Evolutionary conservation across 148 eudicot genomes (phyloP).

Genomic region (Nepenthes gracilis): DNA sequence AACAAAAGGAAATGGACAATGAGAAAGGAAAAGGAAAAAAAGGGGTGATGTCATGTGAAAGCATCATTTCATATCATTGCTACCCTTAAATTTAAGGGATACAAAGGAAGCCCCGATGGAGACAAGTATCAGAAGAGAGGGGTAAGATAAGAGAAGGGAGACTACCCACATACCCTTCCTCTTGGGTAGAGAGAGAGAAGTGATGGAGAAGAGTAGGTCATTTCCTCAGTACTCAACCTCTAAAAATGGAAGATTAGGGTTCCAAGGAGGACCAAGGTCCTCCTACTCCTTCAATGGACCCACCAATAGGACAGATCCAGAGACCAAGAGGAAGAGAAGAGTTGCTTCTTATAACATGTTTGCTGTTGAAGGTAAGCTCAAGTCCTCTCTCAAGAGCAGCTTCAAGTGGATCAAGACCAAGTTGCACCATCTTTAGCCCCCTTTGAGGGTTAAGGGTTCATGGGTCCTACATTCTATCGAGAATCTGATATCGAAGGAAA

Average conservation of each 20-base stretch:
- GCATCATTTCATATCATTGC: no score
- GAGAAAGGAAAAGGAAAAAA: no score
- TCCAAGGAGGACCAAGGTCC: slow-evolving; percentile 19
- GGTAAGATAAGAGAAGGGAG: no score
- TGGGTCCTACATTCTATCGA: no score
- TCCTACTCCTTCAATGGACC: slow-evolving; percentile 52
- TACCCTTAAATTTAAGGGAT: no score
- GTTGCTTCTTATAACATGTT: slow-evolving; percentile 69
- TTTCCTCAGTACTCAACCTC: slow-evolving; percentile 32
- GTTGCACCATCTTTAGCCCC: slow-evolving; percentile 9
- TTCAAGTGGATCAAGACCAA: slow-evolving; percentile 69
- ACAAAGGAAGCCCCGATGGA: no score
- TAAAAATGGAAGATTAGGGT: slow-evolving; percentile 20
- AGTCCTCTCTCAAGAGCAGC: slow-evolving; percentile 43
- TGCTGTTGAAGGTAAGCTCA: slow-evolving; percentile 48
- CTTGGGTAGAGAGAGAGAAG: neutral
- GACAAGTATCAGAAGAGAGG: no score
- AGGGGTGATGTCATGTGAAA: no score
- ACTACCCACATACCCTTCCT: neutral
- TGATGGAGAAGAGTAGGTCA: slow-evolving; percentile 63
- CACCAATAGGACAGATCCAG: slow-evolving; percentile 25
- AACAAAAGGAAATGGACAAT: no score
- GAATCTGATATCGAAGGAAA: no score
- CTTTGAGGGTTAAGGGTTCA: neutral
- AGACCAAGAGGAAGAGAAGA: slow-evolving; percentile 59